Conservation (phyloP, 2,329 filamentous ascomycete species). For the Scedosporium apiospermum region DNA sequence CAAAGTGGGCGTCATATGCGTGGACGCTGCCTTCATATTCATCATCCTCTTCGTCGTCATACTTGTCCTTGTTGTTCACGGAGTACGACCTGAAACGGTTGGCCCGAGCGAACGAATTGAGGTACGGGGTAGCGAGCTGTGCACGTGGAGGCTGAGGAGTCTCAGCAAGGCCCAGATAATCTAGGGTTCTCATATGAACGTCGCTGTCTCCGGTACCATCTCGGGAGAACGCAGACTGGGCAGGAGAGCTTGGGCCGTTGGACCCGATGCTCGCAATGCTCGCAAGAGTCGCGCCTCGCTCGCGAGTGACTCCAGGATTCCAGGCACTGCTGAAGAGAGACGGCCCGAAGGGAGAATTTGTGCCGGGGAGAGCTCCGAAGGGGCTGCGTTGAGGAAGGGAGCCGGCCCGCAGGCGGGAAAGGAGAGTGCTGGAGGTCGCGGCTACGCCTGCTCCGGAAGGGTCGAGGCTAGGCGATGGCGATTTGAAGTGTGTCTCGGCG, state of each 20-base stretch:
- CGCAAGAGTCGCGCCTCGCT: conserved; percentile 76
- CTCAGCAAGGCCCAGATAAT: conserved; percentile 91
- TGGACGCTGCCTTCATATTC: conserved; percentile 43
- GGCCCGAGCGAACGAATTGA: conserved; percentile 66
- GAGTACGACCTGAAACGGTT: conserved; percentile 96
- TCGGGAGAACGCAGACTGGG: conserved; percentile 75
- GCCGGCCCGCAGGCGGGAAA: conserved; percentile 81
- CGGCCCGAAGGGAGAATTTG: conserved; percentile 67
- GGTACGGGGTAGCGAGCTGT: conserved; percentile 63
- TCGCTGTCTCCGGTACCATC: conserved; percentile 81
- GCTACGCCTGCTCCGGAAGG: conserved; percentile 26
- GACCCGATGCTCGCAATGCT: conserved; percentile 80
- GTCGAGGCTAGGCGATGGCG: conserved; percentile 47
- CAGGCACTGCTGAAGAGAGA: conserved; percentile 79
- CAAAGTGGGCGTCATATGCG: conserved; percentile 43
- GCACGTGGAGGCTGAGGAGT: conserved; percentile 75
- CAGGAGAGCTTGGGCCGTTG: conserved; percentile 80
- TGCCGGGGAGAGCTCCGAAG: conserved; percentile 47
- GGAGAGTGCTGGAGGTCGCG: conserved; percentile 46
- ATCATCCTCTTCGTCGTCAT: conserved; percentile 79
- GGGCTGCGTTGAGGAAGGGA: conserved; percentile 87
- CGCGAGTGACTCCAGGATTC: conserved; percentile 59
- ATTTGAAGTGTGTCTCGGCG: conserved; percentile 78
- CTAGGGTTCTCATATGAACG: conserved; percentile 79
- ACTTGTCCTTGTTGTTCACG: conserved; percentile 97